Evolutionary conservation across 73 alveolate genomes (phyloP).

Genomic region (Effrenium voratum): DNA sequence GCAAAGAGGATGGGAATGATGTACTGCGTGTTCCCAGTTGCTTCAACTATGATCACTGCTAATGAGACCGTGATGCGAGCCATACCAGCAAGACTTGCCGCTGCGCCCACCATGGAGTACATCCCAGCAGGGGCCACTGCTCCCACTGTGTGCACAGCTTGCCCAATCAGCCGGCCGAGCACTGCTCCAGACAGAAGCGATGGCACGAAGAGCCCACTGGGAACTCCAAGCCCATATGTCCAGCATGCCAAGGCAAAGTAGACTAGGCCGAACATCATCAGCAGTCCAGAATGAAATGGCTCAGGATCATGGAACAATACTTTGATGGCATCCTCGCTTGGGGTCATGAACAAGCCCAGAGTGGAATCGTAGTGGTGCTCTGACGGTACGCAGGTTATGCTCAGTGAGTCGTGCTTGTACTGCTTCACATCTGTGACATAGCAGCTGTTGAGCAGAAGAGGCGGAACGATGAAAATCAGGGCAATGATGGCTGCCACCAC

Average conservation of each 20-base stretch:
- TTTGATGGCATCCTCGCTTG: constrained; percentile 91
- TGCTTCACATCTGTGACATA: constrained; percentile 42
- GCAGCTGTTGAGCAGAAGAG: neutral
- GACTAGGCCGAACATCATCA: constrained; percentile 9
- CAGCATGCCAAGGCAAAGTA: constrained; percentile 74
- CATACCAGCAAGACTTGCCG: constrained; percentile 95
- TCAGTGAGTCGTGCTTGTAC: neutral
- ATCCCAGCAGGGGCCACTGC: constrained; percentile 94
- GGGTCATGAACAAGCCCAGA: constrained; percentile 64
- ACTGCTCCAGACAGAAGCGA: constrained; percentile 84
- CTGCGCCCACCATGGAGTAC: constrained; percentile 95
- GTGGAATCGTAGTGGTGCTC: neutral
- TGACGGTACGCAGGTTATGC: constrained; percentile 17
- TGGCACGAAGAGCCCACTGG: constrained; percentile 96
- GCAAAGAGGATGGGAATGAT: constrained; percentile 95
- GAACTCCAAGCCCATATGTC: constrained; percentile 96
- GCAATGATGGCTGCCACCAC: constrained; percentile 27
- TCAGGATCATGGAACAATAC: constrained; percentile 55
- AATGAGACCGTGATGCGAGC: constrained; percentile 96
- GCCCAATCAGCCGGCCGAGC: constrained; percentile 85
- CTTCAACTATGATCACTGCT: constrained; percentile 96
- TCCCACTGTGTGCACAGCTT: constrained; percentile 70
- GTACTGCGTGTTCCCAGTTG: constrained; percentile 95
- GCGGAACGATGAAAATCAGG: neutral
- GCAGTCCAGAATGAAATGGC: neutral